phyloP scores from a whole-genome alignment of 805 yeast species.

The Priceomyces castillae region DNA sequence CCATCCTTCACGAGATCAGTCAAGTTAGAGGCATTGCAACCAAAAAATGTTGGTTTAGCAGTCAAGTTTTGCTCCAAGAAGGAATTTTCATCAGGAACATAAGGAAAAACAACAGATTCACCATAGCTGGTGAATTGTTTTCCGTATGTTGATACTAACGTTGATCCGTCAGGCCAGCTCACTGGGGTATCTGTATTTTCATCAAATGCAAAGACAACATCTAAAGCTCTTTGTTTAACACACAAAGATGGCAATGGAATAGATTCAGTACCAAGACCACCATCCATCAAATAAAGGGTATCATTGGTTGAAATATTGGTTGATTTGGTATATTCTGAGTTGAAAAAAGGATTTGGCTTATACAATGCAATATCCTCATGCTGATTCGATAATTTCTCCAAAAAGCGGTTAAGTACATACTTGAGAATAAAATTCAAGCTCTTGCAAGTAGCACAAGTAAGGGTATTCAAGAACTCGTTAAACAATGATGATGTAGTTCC shows the following conservation, averaged over 20 bases:
- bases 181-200: conserved; percentile 25
- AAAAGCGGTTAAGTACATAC: conserved; percentile 22
- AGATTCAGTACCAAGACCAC: conserved; percentile 38
- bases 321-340: conserved; percentile 28
- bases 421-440: conserved; percentile 23
- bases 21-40: conserved; percentile 37
- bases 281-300: conserved; percentile 37
- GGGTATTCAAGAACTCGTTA: conserved; percentile 32
- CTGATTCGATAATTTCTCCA: conserved; percentile 22
- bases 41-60: conserved; percentile 41
- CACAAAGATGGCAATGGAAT: conserved; percentile 33
- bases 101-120: conserved; percentile 29
- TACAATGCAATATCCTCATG: conserved; percentile 33
- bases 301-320: conserved; percentile 24
- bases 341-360: conserved; percentile 37
- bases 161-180: conserved; percentile 35
- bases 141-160: conserved; percentile 31
- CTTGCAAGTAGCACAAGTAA: conserved; percentile 33
- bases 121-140: conserved; percentile 36
- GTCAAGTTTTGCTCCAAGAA: conserved; percentile 33
- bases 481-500: conserved; percentile 42
- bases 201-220: conserved; percentile 38
- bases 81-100: conserved; percentile 35
- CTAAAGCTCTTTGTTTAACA: conserved; percentile 34
- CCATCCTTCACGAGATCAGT: conserved; percentile 36